Evolutionary conservation across 169 alveolate species (phyloP).

Genomic region (Cryptosporidium canis): DNA sequence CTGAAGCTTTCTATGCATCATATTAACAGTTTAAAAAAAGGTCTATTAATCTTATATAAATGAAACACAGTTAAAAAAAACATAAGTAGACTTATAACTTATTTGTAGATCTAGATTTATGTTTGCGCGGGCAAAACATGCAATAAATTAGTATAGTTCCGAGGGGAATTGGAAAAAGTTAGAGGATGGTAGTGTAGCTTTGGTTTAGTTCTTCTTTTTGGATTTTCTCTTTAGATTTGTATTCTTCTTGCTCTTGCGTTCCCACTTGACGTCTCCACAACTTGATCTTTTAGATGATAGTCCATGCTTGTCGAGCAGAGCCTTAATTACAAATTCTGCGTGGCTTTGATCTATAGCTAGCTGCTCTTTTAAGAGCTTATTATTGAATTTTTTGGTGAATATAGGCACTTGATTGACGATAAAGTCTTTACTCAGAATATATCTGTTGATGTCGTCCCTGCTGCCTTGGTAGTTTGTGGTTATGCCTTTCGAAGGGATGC

Average conservation of each 20-base stretch:
- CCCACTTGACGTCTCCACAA: background rate
- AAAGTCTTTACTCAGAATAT: background rate
- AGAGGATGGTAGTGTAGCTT: background rate
- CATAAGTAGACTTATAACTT: constrained; percentile 41
- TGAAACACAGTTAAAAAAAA: background rate
- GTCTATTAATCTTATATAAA: background rate
- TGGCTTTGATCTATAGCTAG: background rate
- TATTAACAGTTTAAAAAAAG: constrained; percentile 39
- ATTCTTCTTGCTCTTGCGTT: background rate
- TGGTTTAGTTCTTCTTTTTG: background rate
- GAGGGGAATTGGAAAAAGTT: background rate
- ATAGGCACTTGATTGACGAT: background rate
- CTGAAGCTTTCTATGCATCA: constrained; percentile 42
- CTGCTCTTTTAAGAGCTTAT: background rate
- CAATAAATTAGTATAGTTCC: background rate
- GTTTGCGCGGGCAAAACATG: constrained; percentile 51
- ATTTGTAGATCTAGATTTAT: constrained; percentile 67
- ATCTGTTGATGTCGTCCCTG: constrained; percentile 55
- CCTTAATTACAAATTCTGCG: background rate
- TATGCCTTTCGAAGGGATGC: background rate
- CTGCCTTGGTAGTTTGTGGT: background rate
- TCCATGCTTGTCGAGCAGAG: background rate
- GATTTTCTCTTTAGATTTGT: background rate
- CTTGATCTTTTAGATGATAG: background rate
- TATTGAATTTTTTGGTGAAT: background rate